These are phyloP conservation scores for Ustilago sp. DNA, from an alignment of 1,284 basidiomycete genomes.

Conservation along the genomic window DNA sequence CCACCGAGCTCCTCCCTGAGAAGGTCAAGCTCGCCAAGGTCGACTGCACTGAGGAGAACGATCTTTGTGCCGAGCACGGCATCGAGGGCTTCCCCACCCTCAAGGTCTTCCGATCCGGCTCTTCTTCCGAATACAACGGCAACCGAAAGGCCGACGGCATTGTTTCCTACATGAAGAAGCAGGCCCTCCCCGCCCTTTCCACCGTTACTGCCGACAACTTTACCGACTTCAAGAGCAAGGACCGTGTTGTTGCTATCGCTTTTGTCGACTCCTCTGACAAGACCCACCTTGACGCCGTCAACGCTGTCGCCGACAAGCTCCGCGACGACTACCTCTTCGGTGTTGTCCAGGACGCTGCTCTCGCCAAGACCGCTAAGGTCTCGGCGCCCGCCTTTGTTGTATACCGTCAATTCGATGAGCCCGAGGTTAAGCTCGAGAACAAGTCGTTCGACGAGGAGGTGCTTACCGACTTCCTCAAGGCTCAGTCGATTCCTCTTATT, in stretches of 20 bases:
- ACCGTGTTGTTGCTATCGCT: constrained; percentile 90
- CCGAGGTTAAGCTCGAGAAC: constrained; percentile 75
- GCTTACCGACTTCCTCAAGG: constrained; percentile 77
- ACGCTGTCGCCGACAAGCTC: constrained; percentile 82
- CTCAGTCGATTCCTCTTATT: constrained; percentile 87
- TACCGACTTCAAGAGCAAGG: constrained; percentile 86
- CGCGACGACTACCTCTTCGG: constrained; percentile 96
- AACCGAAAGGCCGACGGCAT: constrained; percentile 96
- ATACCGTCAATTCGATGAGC: constrained; percentile 93
- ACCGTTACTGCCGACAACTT: constrained; percentile 81
- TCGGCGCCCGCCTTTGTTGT: constrained; percentile 85
- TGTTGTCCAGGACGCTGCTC: constrained; percentile 74
- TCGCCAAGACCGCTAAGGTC: constrained; percentile 78
- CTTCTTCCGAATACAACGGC: constrained; percentile 80
- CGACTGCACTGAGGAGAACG: constrained; percentile 75
- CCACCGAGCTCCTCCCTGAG: constrained; percentile 86
- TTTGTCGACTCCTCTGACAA: constrained; percentile 81
- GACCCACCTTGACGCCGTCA: constrained; percentile 75
- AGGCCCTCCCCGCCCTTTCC: constrained; percentile 93
- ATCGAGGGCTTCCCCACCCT: constrained; percentile 91
- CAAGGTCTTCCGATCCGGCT: constrained; percentile 91
- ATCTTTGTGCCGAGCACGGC: constrained; percentile 73
- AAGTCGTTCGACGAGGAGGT: constrained; percentile 71
- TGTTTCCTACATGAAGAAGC: constrained; percentile 98
- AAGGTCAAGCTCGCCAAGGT: constrained; percentile 90